Evolutionary conservation across 2,329 filamentous ascomycete species (phyloP).

Genomic region (Didymella pomorum): DNA sequence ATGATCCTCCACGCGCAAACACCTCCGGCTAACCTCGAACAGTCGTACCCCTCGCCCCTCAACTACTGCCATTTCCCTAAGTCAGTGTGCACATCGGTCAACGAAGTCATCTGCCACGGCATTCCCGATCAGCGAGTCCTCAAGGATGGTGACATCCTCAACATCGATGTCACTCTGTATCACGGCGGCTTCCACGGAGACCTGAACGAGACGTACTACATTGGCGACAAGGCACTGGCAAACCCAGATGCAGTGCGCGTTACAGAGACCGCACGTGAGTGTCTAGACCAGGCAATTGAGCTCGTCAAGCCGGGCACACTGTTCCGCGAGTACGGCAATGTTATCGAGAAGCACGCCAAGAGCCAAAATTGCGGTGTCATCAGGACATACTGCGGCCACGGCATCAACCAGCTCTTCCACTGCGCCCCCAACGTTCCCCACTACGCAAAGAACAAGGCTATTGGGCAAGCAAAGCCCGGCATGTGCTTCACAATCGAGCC

Average conservation of each 20-base stretch:
- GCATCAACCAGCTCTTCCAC: slow-evolving; percentile 93
- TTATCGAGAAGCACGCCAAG: slow-evolving; percentile 96
- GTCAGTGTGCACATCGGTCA: slow-evolving; percentile 94
- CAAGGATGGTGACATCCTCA: slow-evolving; percentile 92
- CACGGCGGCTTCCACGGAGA: slow-evolving; percentile 96
- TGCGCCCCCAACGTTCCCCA: slow-evolving; percentile 93
- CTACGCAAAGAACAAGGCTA: slow-evolving; percentile 98
- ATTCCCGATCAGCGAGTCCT: slow-evolving; percentile 91
- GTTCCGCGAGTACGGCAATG: slow-evolving; percentile 91
- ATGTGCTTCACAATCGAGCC: slow-evolving; percentile 99
- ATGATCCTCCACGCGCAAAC: not conserved
- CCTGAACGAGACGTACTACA: slow-evolving; percentile 98
- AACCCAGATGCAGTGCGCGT: slow-evolving; percentile 89
- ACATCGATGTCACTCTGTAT: slow-evolving; percentile 94
- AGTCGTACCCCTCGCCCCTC: slow-evolving; percentile 94
- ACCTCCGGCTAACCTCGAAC: slow-evolving; percentile 27
- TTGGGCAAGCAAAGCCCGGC: slow-evolving; percentile 90
- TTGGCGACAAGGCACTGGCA: slow-evolving; percentile 84
- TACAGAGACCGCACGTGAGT: slow-evolving; percentile 88
- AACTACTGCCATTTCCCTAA: slow-evolving; percentile 98
- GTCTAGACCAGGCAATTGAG: slow-evolving; percentile 87
- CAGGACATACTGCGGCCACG: slow-evolving; percentile 95
- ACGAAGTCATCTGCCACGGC: slow-evolving; percentile 98
- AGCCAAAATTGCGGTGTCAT: slow-evolving; percentile 85
- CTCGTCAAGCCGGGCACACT: slow-evolving; percentile 91